Conservation (phyloP, 1,284 basidiomycete genomes). For the Vanrija sp. region DNA sequence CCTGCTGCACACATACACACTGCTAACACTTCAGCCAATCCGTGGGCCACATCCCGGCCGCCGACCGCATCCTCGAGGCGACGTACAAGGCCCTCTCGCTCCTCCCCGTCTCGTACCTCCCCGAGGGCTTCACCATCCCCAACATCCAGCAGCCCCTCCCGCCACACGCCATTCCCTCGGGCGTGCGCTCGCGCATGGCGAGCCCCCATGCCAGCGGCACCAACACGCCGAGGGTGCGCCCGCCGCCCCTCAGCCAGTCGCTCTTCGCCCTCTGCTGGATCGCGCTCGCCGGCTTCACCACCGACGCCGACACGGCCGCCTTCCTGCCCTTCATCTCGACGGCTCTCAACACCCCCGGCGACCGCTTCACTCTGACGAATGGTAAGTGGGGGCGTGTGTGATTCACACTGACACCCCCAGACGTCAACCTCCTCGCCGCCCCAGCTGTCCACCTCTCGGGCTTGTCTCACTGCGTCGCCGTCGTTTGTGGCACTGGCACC, state of each 20-base stretch:
- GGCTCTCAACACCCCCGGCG: conserved; percentile 16
- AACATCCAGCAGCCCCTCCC: conserved; percentile 1
- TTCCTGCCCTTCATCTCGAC: conserved; percentile 22
- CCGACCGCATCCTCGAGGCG: conserved; percentile 36
- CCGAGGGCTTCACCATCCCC: conserved; percentile 21
- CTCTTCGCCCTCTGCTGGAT: conserved; percentile 40
- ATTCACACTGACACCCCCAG: conserved; percentile 15
- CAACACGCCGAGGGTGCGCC: conserved; percentile 14
- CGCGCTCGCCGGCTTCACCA: conserved; percentile 37
- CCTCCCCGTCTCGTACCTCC: conserved; percentile 29
- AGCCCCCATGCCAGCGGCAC: conserved; percentile 7
- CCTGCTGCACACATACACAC: background rate
- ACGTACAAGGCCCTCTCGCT: conserved; percentile 39
- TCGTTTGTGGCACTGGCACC: conserved; percentile 42
- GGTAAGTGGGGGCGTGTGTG: conserved; percentile 20
- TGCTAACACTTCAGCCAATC: conserved; percentile 25
- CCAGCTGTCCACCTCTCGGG: conserved; percentile 30
- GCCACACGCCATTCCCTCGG: background rate
- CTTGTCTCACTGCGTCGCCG: conserved; percentile 33
- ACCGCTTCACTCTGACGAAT: conserved; percentile 33
- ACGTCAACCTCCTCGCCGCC: conserved; percentile 43
- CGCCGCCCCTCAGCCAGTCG: conserved; percentile 19
- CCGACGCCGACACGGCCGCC: conserved; percentile 22
- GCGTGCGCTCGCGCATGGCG: conserved; percentile 1
- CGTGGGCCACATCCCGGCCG: conserved; percentile 31